Percentiles rank a stretch among this genome's conserved stretches.
These are phyloP conservation scores for Parastagonospora avenae DNA, from an alignment of 2,329 filamentous ascomycete genomes.

Conservation along the genomic window DNA sequence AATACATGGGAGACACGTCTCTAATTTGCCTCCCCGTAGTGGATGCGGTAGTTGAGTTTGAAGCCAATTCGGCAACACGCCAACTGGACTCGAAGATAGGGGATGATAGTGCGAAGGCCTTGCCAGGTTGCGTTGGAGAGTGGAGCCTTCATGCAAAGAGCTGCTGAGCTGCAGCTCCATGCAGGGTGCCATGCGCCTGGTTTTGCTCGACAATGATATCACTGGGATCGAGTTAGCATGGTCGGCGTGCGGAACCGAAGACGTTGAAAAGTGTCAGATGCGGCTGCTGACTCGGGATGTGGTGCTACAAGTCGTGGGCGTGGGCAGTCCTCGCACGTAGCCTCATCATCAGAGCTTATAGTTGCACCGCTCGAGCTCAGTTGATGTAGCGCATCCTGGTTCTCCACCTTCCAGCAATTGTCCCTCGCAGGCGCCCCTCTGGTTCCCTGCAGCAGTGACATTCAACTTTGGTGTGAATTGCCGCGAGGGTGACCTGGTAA, in stretches of 20 bases:
- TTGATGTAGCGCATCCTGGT: background rate
- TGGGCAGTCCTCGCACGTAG: background rate
- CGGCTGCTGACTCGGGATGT: background rate
- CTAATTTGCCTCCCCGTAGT: conserved; percentile 15
- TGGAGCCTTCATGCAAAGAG: conserved; percentile 5
- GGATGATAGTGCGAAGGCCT: conserved; percentile 2
- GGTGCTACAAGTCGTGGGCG: too few relatives aligned
- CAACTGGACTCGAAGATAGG: conserved; percentile 1
- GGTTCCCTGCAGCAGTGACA: conserved; percentile 1
- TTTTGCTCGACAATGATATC: background rate
- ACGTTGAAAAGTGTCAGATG: background rate
- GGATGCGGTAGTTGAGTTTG: conserved; percentile 1
- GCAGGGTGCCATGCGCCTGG: conserved; percentile 1
- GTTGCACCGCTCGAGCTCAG: too few relatives aligned
- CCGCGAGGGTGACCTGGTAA: background rate
- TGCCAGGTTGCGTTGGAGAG: background rate
- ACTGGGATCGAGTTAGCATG: background rate
- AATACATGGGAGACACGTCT: conserved; percentile 9
- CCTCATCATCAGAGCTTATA: too few relatives aligned
- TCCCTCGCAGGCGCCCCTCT: conserved; percentile 3
- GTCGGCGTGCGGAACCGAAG: background rate
- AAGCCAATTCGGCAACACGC: background rate
- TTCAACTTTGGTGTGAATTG: conserved; percentile 3
- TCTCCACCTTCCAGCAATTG: background rate
- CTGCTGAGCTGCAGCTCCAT: conserved; percentile 4